Conservation (phyloP, 139 green algal species). For the Volvox africanus region DNA sequence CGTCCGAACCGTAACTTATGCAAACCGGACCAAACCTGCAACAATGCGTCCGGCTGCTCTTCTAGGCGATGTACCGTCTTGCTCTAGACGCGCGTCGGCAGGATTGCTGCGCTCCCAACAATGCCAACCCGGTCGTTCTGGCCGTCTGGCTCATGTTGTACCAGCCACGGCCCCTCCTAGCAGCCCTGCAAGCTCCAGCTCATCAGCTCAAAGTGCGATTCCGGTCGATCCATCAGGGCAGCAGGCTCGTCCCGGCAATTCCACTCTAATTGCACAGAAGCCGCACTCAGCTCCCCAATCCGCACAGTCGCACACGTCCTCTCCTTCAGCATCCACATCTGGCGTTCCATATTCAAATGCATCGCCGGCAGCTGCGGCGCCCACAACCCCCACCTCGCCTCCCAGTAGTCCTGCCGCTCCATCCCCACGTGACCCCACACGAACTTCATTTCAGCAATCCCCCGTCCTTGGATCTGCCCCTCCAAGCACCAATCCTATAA, state of each 20-base stretch:
- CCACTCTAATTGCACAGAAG: neutral
- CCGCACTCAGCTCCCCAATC: neutral
- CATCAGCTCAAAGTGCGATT: neutral
- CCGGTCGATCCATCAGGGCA: neutral
- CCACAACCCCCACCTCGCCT: too few species aligned
- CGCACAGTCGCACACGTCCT: neutral
- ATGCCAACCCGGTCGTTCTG: slow-evolving; percentile 8
- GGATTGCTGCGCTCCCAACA: neutral
- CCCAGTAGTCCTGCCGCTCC: too few species aligned
- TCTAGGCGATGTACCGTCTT: neutral
- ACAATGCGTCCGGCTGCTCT: neutral
- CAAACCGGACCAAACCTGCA: neutral
- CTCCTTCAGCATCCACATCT: too few species aligned
- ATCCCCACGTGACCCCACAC: too few species aligned
- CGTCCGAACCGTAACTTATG: neutral
- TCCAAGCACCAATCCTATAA: too few species aligned
- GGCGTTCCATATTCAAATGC: too few species aligned
- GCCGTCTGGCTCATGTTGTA: slow-evolving; percentile 1
- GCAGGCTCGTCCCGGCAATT: neutral
- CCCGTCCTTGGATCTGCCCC: too few species aligned
- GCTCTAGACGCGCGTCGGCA: slow-evolving; percentile 1
- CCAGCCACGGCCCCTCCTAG: neutral
- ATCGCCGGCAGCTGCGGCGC: too few species aligned
- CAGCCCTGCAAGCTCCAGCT: neutral
- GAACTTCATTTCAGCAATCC: too few species aligned